phyloP scores from a whole-genome alignment of 768 basidiomycete genomes.

The Saitozyma sp. region DNA sequence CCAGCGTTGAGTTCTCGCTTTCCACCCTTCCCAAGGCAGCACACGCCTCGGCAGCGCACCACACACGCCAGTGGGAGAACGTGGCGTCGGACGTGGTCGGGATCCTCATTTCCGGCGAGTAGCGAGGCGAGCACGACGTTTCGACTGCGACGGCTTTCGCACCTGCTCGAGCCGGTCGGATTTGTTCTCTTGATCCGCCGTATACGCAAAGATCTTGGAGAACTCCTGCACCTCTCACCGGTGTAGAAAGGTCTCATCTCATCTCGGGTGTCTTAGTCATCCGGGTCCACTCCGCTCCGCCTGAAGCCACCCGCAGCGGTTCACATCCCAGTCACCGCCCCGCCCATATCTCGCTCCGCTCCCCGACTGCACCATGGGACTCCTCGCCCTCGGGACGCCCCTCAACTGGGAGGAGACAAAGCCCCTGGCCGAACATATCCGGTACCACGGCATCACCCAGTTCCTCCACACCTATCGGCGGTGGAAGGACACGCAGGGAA shows the following conservation, averaged over 20 bases:
- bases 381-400: slow-evolving; percentile 88
- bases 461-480: slow-evolving; percentile 91
- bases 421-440: slow-evolving; percentile 81
- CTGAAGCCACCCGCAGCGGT: background rate
- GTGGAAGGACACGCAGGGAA: slow-evolving; percentile 84
- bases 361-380: slow-evolving; percentile 66
- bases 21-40: too few relatives aligned
- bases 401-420: slow-evolving; percentile 88
- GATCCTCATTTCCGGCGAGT: too few relatives aligned
- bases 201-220: background rate
- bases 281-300: background rate
- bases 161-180: too few relatives aligned
- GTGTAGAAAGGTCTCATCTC: background rate
- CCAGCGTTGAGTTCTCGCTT: too few relatives aligned
- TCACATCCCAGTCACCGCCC: background rate
- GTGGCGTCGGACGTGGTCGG: too few relatives aligned
- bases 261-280: background rate
- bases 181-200: background rate
- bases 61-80: too few relatives aligned
- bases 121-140: too few relatives aligned
- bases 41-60: too few relatives aligned
- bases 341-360: background rate
- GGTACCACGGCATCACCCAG: slow-evolving; percentile 89
- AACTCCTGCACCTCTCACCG: background rate
- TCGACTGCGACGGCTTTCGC: too few relatives aligned